These are phyloP conservation scores for Diplodia sapinea DNA, from an alignment of 2,329 filamentous ascomycete species.

Conservation along the genomic window DNA sequence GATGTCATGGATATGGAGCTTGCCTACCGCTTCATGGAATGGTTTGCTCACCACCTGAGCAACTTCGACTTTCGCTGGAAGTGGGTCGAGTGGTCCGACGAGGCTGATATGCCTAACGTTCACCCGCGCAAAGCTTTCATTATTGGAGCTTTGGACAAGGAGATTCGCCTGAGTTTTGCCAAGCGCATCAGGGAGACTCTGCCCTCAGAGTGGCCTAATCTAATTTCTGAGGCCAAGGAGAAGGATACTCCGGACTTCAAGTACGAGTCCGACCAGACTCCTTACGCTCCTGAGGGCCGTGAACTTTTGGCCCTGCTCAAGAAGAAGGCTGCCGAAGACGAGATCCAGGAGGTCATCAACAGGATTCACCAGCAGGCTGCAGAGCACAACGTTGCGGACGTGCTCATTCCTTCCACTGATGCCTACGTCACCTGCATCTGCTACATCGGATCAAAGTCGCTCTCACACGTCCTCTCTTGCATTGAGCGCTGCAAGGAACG, in stretches of 20 bases:
- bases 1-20: slow-evolving; percentile 87
- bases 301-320: slow-evolving; percentile 79
- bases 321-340: slow-evolving; percentile 83
- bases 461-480: slow-evolving; percentile 93
- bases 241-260: slow-evolving; percentile 97
- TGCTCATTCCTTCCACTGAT: slow-evolving; percentile 85
- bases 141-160: slow-evolving; percentile 87
- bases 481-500: slow-evolving; percentile 94
- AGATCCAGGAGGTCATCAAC: slow-evolving; percentile 81
- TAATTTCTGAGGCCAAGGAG: slow-evolving; percentile 88
- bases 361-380: slow-evolving; percentile 80
- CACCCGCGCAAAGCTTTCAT: slow-evolving; percentile 95
- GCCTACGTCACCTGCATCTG: slow-evolving; percentile 93
- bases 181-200: slow-evolving; percentile 94
- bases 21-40: slow-evolving; percentile 86
- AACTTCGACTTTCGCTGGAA: slow-evolving; percentile 99
- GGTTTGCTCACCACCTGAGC: slow-evolving; percentile 97
- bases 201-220: slow-evolving; percentile 77
- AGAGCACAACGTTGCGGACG: slow-evolving; percentile 71
- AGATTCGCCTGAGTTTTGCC: slow-evolving; percentile 94
- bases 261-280: slow-evolving; percentile 75
- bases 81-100: slow-evolving; percentile 91
- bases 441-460: slow-evolving; percentile 90
- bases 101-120: slow-evolving; percentile 75
- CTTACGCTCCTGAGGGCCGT: slow-evolving; percentile 83